A percentile compares a stretch with the other conserved stretches of the same genome.
These are phyloP conservation scores for Paramecium caudatum DNA, from an alignment of 73 alveolate genomes.

Conservation along the genomic window DNA sequence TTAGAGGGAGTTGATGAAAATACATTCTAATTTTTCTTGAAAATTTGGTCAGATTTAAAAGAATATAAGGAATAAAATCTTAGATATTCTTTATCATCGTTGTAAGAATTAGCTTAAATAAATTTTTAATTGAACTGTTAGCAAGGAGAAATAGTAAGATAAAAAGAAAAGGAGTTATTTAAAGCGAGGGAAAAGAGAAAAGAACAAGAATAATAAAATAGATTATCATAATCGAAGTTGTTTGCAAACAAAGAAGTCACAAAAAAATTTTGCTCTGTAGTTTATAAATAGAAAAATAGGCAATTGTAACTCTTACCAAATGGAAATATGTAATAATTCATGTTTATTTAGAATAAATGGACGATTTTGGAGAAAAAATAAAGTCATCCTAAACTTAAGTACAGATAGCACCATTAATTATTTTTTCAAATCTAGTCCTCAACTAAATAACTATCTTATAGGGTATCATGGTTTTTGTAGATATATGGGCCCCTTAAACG, in stretches of 20 bases:
- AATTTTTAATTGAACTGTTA: too few relatives aligned
- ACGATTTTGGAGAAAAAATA: background rate
- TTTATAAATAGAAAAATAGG: background rate
- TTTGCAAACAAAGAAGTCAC: background rate
- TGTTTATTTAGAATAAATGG: background rate
- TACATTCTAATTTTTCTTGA: background rate
- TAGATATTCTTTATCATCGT: background rate
- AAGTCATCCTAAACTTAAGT: background rate
- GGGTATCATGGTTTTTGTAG: background rate
- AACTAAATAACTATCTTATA: background rate
- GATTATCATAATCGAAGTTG: background rate
- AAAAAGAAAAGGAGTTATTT: background rate
- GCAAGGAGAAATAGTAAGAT: background rate
- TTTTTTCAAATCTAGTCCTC: background rate
- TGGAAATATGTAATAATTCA: slow-evolving; percentile 9
- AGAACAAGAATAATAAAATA: background rate
- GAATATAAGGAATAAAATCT: too few relatives aligned
- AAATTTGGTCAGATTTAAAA: background rate
- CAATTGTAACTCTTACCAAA: background rate
- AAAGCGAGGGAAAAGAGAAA: background rate
- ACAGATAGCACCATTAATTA: background rate
- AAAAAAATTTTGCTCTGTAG: background rate
- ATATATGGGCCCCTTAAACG: background rate
- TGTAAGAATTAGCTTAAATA: too few relatives aligned
- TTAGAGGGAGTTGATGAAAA: background rate